These are phyloP conservation scores for Phytophthora niederhauseri DNA, from an alignment of 352 stramenopile genomes.

Conservation along the genomic window DNA sequence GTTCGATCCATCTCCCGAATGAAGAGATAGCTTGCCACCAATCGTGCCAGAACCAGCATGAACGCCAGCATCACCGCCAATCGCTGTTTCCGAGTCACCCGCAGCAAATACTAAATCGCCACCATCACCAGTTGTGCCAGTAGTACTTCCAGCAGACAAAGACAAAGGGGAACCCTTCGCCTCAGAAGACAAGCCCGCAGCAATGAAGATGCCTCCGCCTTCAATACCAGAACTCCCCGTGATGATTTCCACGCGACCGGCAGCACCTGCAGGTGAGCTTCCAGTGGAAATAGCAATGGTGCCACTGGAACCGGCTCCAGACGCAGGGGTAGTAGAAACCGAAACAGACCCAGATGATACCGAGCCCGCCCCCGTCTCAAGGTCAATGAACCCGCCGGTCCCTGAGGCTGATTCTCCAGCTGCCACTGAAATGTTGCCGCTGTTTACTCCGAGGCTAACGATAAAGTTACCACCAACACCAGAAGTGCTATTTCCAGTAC, in stretches of 20 bases:
- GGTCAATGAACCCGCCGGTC: slow-evolving; percentile 25
- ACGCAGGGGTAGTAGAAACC: slow-evolving; percentile 25
- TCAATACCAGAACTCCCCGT: slow-evolving; percentile 28
- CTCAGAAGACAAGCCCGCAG: slow-evolving; percentile 26
- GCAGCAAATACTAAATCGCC: slow-evolving; percentile 27
- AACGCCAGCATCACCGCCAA: slow-evolving; percentile 22
- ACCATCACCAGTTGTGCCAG: slow-evolving; percentile 29
- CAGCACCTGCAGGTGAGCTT: slow-evolving; percentile 24
- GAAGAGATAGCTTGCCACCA: slow-evolving; percentile 33
- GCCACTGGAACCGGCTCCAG: slow-evolving; percentile 22
- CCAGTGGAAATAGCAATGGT: slow-evolving; percentile 25
- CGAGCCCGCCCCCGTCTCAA: slow-evolving; percentile 23
- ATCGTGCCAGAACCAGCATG: slow-evolving; percentile 27
- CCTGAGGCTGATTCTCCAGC: slow-evolving; percentile 24
- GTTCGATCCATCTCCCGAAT: slow-evolving; percentile 27
- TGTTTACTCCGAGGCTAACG: slow-evolving; percentile 35
- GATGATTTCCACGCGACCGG: slow-evolving; percentile 29
- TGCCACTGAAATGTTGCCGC: slow-evolving; percentile 32
- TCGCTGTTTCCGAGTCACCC: slow-evolving; percentile 29
- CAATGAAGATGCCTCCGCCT: slow-evolving; percentile 32
- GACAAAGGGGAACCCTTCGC: slow-evolving; percentile 21
- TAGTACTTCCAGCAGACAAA: slow-evolving; percentile 26
- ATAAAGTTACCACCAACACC: slow-evolving; percentile 31
- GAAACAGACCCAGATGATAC: slow-evolving; percentile 33
- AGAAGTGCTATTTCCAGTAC: slow-evolving; percentile 38